Base-by-base conservation (phyloP, 2,329 filamentous ascomycete species). In the Neopestalotiopsis clavispora region DNA sequence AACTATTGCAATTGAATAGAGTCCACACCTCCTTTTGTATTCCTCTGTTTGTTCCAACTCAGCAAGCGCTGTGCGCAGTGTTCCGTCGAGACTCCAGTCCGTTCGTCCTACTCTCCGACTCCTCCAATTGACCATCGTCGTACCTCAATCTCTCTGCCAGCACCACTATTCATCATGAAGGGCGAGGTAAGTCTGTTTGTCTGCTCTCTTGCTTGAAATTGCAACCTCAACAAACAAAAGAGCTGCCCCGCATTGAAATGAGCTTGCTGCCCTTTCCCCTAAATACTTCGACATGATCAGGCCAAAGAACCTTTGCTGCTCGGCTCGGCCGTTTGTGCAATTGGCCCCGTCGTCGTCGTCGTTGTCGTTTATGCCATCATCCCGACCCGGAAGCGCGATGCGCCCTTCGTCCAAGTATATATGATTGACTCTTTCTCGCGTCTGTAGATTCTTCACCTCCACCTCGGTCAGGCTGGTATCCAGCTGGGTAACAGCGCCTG, bases 401-500 rank as follows among this genome's bases (percentile, higher is more conserved):
- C 32, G 17, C 17, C 32, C 32, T 10, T 38, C 10, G 6, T 10
- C 12, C n/a, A 17, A 34, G 28, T 40, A 34, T 13, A 62, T 13
- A 38, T 62, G 59, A 62, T 62, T 42, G 63, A 61, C 67, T 66
- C 64, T 73, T 70, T 66, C 42, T 69, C 70, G 68, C 12, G 34
- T 38, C 10, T 59, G 58, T 71, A 90, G 88, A 86, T 90, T 81
- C 84, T 90, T 82, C 88, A 90, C 82, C 82, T 90, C 79, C 88
- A 90, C 79, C 80, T 90, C 76, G 88, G 88, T 80, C 88, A 92
- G 86, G 90, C 91, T 83, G 91, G 90, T 83, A 89, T 86, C 78
- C 90, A 92, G 88, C 89, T 92, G 72, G 91, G 90, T 78, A 92
- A 92, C 86, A 91, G 89, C 79, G 90, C 91, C 75, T 92, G 90